Percentiles rank a stretch among this genome's conserved stretches.
Conservation (phyloP, 2,329 filamentous ascomycete species). For the Aspergillus sp. region DNA sequence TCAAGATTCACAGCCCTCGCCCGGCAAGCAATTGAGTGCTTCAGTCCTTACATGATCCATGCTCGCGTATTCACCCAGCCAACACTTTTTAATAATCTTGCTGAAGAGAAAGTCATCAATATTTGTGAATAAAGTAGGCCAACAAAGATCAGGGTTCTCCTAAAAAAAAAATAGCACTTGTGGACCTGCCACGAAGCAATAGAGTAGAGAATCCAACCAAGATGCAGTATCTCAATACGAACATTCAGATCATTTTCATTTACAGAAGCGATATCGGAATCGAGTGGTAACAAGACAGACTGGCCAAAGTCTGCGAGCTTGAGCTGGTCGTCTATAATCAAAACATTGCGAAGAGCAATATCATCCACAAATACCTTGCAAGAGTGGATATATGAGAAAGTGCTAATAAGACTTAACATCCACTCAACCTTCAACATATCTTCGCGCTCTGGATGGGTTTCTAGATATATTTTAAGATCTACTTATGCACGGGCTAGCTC, state of each 20-base stretch:
- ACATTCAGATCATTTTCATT: constrained; percentile 8
- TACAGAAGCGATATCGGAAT: constrained; percentile 2
- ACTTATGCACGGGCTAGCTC: constrained; percentile 18
- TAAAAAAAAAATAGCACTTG: no score
- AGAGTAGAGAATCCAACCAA: constrained; percentile 12
- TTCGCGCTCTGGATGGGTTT: constrained; percentile 5
- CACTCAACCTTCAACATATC: neutral
- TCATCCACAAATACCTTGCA: constrained; percentile 13
- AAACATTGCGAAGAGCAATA: constrained; percentile 13
- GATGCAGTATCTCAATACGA: constrained; percentile 10
- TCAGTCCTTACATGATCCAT: no score
- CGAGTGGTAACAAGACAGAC: constrained; percentile 11
- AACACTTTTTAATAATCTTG: constrained; percentile 10
- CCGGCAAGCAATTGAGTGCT: no score
- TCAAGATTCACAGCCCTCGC: no score
- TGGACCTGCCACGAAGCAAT: no score
- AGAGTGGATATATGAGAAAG: constrained; percentile 6
- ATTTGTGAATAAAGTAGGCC: neutral
- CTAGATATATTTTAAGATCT: constrained; percentile 14
- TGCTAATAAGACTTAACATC: constrained; percentile 9
- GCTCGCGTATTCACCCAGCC: neutral
- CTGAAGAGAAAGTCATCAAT: constrained; percentile 10
- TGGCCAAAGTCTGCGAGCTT: constrained; percentile 16
- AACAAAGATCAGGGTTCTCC: no score
- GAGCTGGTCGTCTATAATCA: constrained; percentile 11